Conservation (phyloP, 2,329 filamentous ascomycete species). For the Rhexocercosporidium sp. region DNA sequence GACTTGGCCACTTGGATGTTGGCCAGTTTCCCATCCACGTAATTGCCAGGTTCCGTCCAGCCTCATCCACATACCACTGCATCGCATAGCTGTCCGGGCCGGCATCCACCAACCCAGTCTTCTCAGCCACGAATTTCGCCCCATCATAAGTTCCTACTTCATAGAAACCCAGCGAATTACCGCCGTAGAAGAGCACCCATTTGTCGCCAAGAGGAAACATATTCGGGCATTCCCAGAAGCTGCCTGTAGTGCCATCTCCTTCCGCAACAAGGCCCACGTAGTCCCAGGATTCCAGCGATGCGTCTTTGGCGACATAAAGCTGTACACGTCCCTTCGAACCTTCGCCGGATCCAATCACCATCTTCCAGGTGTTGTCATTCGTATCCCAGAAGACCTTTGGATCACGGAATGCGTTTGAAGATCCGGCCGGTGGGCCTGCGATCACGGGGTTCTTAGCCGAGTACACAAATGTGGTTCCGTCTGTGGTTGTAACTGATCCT, state of each 20-base stretch:
- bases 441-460: constrained; percentile 65
- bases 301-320: constrained; percentile 61
- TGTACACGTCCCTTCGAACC: constrained; percentile 57
- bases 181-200: constrained; percentile 54
- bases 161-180: constrained; percentile 59
- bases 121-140: constrained; percentile 55
- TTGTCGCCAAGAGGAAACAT: constrained; percentile 33
- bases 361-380: constrained; percentile 56
- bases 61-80: constrained; percentile 42
- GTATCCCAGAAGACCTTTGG: constrained; percentile 66
- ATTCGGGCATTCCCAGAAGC: constrained; percentile 64
- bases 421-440: constrained; percentile 47
- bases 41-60: constrained; percentile 50
- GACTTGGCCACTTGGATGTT: constrained; percentile 37
- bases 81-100: constrained; percentile 40
- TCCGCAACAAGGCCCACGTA: constrained; percentile 49
- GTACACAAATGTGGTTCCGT: constrained; percentile 62
- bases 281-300: constrained; percentile 58
- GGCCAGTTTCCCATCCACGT: constrained; percentile 62
- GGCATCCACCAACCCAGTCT: constrained; percentile 47
- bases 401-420: constrained; percentile 59
- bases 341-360: constrained; percentile 57
- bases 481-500: constrained; percentile 62
- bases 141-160: constrained; percentile 64
- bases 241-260: constrained; percentile 37